Percentiles rank a stretch among this genome's conserved stretches.
phyloP scores from a whole-genome alignment of 2,329 filamentous ascomycete species.

The Stagonosporopsis tanaceti region DNA sequence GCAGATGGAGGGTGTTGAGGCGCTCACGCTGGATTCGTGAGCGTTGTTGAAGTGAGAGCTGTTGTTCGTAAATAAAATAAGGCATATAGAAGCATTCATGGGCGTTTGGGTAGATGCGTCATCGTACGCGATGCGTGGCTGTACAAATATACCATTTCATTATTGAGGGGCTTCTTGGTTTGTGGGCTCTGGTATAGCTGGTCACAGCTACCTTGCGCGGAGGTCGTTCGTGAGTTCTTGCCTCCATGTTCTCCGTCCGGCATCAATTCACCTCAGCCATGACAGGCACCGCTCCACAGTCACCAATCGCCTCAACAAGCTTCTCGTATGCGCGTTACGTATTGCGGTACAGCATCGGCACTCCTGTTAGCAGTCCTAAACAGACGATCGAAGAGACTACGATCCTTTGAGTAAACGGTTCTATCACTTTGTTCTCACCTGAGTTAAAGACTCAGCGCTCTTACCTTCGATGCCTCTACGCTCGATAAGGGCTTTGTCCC shows the following conservation, averaged over 20 bases:
- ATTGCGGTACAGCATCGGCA: not conserved
- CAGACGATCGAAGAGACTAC: not conserved
- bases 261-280: not conserved
- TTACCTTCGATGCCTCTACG: not conserved
- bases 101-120: conserved; percentile 15
- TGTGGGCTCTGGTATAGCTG: not conserved
- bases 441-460: not conserved
- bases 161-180: not conserved
- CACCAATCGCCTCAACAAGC: not conserved
- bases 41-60: not conserved
- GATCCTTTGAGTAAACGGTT: not conserved
- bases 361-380: not conserved
- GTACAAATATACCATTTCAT: conserved; percentile 1
- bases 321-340: not conserved
- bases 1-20: conserved; percentile 36
- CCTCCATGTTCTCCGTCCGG: not conserved
- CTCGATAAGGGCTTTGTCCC: not conserved
- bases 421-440: conserved; percentile 1
- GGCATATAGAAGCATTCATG: conserved; percentile 6
- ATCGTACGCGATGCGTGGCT: conserved; percentile 15
- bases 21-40: conserved; percentile 23
- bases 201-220: not conserved
- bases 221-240: not conserved
- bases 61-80: not conserved
- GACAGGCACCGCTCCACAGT: not conserved